Evolutionary conservation across 1,284 basidiomycete genomes (phyloP).

Genomic region (Trichosporon ovoides): DNA sequence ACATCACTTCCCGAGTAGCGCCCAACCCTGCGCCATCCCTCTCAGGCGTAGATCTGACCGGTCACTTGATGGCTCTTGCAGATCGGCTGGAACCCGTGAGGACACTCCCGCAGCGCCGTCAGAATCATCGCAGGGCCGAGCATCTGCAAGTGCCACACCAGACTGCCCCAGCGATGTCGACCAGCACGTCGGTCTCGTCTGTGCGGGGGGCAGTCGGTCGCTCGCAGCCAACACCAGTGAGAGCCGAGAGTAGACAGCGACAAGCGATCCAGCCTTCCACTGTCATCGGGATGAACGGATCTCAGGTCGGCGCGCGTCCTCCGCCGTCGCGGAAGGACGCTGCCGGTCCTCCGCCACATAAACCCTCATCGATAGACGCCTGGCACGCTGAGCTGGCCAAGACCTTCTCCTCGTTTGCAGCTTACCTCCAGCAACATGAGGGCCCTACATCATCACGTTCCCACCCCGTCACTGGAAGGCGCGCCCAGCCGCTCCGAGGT

Average conservation of each 20-base stretch:
- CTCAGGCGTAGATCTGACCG: not conserved
- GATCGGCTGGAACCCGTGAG: not conserved
- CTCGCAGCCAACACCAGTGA: not conserved
- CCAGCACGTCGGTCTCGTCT: no score
- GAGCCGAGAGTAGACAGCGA: not conserved
- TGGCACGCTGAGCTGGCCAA: not conserved
- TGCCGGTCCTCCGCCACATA: slow-evolving; percentile 7
- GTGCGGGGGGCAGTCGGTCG: no score
- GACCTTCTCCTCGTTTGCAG: slow-evolving; percentile 6
- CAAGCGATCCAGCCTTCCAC: not conserved
- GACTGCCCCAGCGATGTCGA: not conserved
- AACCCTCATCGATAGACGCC: not conserved
- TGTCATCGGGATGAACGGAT: not conserved
- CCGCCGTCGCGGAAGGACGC: no score
- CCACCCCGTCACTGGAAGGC: not conserved
- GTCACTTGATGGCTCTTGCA: not conserved
- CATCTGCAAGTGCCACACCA: not conserved
- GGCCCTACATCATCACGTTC: not conserved
- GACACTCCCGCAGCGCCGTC: not conserved
- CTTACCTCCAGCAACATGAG: not conserved
- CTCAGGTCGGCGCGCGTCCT: no score
- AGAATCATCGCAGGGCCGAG: not conserved
- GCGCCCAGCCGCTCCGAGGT: not conserved
- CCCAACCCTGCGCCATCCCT: not conserved
- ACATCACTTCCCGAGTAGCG: not conserved